Evolutionary conservation across 169 alveolate species (phyloP).

Genomic region (Theileria luwenshuni): DNA sequence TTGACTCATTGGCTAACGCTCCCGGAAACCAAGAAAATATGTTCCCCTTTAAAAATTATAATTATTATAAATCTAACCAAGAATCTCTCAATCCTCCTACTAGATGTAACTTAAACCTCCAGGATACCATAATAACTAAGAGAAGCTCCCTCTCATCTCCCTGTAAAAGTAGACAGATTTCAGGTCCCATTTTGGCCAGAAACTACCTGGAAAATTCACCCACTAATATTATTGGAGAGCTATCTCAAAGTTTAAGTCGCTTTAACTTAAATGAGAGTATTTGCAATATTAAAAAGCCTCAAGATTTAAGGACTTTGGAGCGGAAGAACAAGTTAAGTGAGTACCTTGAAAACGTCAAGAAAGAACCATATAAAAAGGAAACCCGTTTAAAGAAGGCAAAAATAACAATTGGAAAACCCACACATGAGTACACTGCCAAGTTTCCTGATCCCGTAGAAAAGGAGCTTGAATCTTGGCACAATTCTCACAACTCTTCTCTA

Average conservation of each 20-base stretch:
- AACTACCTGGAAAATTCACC: conserved; percentile 2
- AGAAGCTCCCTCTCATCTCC: not conserved
- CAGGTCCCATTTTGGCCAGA: conserved; percentile 6
- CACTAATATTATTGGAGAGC: too few species aligned
- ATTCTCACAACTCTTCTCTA: conserved; percentile 40
- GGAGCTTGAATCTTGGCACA: conserved; percentile 68
- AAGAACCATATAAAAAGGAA: not conserved
- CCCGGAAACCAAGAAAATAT: not conserved
- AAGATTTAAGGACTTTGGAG: not conserved
- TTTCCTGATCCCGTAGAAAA: conserved; percentile 62
- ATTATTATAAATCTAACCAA: not conserved
- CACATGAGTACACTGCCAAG: conserved; percentile 51
- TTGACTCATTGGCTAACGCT: too few species aligned
- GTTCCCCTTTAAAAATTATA: conserved; percentile 12
- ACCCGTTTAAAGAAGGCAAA: conserved; percentile 2
- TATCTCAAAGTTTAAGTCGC: too few species aligned
- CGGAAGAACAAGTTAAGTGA: conserved; percentile 11
- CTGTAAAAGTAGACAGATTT: not conserved
- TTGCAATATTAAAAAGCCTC: not conserved
- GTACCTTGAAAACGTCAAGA: not conserved
- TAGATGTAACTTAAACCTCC: not conserved
- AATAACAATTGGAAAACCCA: conserved; percentile 60
- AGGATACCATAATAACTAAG: conserved; percentile 3
- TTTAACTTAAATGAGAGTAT: too few species aligned
- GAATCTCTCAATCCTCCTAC: not conserved